Percentiles rank a stretch among this genome's conserved stretches.
Evolutionary conservation across 2,329 filamentous ascomycete species (phyloP).

Genomic region (Aspergillus sp.): DNA sequence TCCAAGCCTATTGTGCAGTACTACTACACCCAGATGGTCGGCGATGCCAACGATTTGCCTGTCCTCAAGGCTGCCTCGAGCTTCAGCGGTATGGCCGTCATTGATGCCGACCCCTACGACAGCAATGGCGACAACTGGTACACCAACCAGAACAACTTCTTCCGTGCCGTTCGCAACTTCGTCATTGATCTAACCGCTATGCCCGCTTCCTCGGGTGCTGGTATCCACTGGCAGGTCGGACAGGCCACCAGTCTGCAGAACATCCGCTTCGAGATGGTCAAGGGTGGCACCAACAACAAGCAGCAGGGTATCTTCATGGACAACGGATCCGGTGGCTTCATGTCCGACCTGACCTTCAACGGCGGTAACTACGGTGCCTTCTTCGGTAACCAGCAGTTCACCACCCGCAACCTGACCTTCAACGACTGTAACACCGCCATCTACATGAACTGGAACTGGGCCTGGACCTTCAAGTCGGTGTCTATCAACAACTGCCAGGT

Average conservation of each 20-base stretch:
- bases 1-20: constrained; percentile 76
- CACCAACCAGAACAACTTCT: constrained; percentile 81
- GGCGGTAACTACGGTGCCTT: constrained; percentile 77
- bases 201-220: constrained; percentile 62
- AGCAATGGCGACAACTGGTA: constrained; percentile 70
- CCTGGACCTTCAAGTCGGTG: constrained; percentile 76
- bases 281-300: constrained; percentile 64
- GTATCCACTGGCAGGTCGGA: constrained; percentile 85
- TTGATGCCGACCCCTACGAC: constrained; percentile 85
- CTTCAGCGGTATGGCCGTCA: constrained; percentile 83
- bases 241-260: constrained; percentile 80
- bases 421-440: constrained; percentile 80
- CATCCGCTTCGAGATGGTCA: constrained; percentile 76
- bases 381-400: constrained; percentile 85
- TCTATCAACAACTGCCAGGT: constrained; percentile 73
- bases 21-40: constrained; percentile 93
- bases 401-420: constrained; percentile 78
- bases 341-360: constrained; percentile 80
- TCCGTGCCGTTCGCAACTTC: constrained; percentile 79
- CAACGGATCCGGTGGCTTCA: constrained; percentile 80
- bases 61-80: constrained; percentile 70
- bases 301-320: constrained; percentile 83
- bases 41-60: constrained; percentile 72
- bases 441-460: constrained; percentile 91
- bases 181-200: constrained; percentile 72